Conservation (phyloP, 305 asterid species). For the Rubia occidens region DNA sequence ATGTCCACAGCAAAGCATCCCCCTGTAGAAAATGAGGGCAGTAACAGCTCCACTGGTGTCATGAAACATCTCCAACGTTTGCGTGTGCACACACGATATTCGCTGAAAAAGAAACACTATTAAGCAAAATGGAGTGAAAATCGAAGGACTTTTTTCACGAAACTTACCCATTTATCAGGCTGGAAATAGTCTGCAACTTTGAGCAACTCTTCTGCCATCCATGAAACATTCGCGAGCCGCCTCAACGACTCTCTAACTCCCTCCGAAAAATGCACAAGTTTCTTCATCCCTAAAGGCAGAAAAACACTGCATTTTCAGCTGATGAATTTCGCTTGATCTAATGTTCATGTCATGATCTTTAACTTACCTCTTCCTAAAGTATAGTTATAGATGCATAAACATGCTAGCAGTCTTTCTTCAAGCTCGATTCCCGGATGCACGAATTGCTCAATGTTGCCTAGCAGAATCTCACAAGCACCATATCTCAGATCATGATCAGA, state of each 20-base stretch:
- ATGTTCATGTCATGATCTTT: background rate
- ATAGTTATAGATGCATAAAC: conserved; percentile 74
- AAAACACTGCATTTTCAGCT: conserved; percentile 3
- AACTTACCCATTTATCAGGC: conserved; percentile 93
- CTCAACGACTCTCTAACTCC: conserved; percentile 84
- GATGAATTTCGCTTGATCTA: background rate
- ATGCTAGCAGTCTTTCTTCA: conserved; percentile 83
- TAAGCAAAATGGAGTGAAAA: conserved; percentile 9
- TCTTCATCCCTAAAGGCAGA: conserved; percentile 61
- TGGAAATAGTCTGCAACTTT: conserved; percentile 87
- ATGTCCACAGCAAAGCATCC: conserved; percentile 69
- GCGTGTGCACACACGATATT: conserved; percentile 90
- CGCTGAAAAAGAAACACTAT: conserved; percentile 37
- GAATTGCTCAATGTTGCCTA: conserved; percentile 52
- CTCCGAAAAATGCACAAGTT: conserved; percentile 63
- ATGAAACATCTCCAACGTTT: conserved; percentile 55
- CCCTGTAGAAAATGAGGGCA: conserved; percentile 73
- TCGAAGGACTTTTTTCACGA: background rate
- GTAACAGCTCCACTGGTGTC: conserved; percentile 67
- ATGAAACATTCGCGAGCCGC: conserved; percentile 68
- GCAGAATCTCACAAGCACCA: conserved; percentile 61
- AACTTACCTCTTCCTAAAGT: conserved; percentile 68
- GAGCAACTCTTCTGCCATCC: conserved; percentile 96
- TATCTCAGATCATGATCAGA: conserved; percentile 50
- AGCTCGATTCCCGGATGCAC: conserved; percentile 87